Evolutionary conservation across 1,284 basidiomycete genomes (phyloP).

Genomic region (Entoloma clypeatum): DNA sequence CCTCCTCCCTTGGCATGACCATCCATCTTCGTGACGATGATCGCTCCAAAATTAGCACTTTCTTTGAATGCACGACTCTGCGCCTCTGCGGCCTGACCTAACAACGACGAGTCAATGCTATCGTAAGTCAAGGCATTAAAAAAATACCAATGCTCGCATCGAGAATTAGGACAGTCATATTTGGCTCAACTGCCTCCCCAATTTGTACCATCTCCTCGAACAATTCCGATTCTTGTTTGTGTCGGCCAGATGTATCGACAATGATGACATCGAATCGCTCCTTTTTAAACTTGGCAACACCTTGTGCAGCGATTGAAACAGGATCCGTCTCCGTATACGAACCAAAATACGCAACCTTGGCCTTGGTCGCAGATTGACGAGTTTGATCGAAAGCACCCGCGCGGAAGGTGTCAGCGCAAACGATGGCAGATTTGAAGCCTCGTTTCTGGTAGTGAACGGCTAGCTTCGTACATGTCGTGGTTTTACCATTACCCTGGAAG

Average conservation of each 20-base stretch:
- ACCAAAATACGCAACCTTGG: slow-evolving; percentile 98
- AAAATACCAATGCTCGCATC: slow-evolving; percentile 80
- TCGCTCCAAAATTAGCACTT: slow-evolving; percentile 95
- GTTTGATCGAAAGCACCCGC: slow-evolving; percentile 99
- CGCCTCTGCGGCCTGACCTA: slow-evolving; percentile 96
- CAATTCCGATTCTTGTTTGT: slow-evolving; percentile 96
- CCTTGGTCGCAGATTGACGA: slow-evolving; percentile 92
- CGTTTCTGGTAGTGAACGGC: slow-evolving; percentile 97
- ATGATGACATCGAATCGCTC: slow-evolving; percentile 99
- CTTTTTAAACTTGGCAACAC: slow-evolving; percentile 96
- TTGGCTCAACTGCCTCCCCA: slow-evolving; percentile 85
- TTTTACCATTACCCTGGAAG: slow-evolving; percentile 93
- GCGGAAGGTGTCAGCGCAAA: slow-evolving; percentile 99
- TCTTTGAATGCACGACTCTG: slow-evolving; percentile 98
- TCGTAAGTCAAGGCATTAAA: neutral
- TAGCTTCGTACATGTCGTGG: slow-evolving; percentile 96
- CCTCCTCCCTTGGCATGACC: slow-evolving; percentile 99
- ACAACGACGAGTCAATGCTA: slow-evolving; percentile 14
- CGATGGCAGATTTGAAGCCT: slow-evolving; percentile 97
- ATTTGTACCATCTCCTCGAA: slow-evolving; percentile 99
- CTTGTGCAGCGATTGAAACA: slow-evolving; percentile 89
- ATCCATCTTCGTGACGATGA: slow-evolving; percentile 99
- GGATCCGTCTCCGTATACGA: slow-evolving; percentile 99
- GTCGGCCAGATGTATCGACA: slow-evolving; percentile 96
- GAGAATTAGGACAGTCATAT: slow-evolving; percentile 88